A percentile compares a stretch with the other conserved stretches of the same genome.
Conservation (phyloP, 2,329 filamentous ascomycete genomes). For the Aspergillus novoparasiticus region DNA sequence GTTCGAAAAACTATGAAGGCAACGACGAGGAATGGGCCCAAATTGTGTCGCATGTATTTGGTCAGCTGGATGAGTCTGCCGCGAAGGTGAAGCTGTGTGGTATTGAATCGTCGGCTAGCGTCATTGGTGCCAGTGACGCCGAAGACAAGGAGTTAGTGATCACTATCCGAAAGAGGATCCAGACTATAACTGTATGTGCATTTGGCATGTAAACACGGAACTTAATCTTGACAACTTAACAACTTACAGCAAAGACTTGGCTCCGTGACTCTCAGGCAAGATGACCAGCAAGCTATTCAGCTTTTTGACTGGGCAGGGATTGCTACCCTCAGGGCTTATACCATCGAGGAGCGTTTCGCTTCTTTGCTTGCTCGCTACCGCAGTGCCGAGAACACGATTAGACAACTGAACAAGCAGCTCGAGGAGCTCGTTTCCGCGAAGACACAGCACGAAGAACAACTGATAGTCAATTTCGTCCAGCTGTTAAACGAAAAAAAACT, state of each 20-base stretch:
- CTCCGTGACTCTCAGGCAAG: slow-evolving; percentile 52
- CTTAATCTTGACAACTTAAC: slow-evolving; percentile 19
- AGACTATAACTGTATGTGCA: slow-evolving; percentile 52
- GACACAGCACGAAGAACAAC: slow-evolving; percentile 56
- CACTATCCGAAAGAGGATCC: slow-evolving; percentile 45
- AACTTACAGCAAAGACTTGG: slow-evolving; percentile 55
- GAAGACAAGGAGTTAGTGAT: slow-evolving; percentile 41
- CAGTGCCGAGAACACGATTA: slow-evolving; percentile 53
- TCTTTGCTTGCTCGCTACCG: slow-evolving; percentile 43
- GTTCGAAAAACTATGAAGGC: slow-evolving; percentile 47
- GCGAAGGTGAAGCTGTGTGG: slow-evolving; percentile 24
- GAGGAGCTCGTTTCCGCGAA: slow-evolving; percentile 61
- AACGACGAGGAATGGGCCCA: slow-evolving; percentile 45
- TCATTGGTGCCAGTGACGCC: slow-evolving; percentile 24
- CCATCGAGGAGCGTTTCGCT: slow-evolving; percentile 46
- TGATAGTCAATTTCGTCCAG: slow-evolving; percentile 61
- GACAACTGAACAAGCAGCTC: slow-evolving; percentile 56
- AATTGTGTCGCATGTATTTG: slow-evolving; percentile 40
- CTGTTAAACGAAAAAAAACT: slow-evolving; percentile 66
- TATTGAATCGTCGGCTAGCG: slow-evolving; percentile 36
- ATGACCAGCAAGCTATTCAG: slow-evolving; percentile 58
- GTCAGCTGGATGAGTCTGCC: slow-evolving; percentile 25
- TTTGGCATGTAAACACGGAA: not conserved
- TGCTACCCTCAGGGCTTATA: slow-evolving; percentile 48
- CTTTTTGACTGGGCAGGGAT: slow-evolving; percentile 59